Evolutionary conservation across 1,139 yeast species (phyloP), one percentile per base, ranked within the genome.

Genomic region (Saccharomyces hybrid): DNA sequence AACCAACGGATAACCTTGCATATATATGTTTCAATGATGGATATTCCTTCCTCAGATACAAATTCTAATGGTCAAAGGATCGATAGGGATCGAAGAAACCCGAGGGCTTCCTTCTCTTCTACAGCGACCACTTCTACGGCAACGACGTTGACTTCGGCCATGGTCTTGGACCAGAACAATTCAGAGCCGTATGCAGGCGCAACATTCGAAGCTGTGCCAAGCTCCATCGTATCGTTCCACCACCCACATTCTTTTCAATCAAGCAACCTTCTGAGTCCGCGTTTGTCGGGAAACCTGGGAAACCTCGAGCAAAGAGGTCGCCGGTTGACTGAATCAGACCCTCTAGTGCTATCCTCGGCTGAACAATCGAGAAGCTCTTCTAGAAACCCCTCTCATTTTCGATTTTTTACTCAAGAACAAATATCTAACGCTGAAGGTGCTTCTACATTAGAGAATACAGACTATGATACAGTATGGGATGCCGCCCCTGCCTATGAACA

Each of bases 111-210:
- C 1, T 63, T 67, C 54, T 67, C 72, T 9, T 68, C 72, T 8
- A 54, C 61, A 20, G 60, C 63, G 52, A 66, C 68, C 2, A 59
- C 63, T 14, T 65, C 70, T 14, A 67, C 70, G 3, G 59, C 68
- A 2, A 59, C 67, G 9, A 68, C 72, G 11, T 53, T 66, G 34
- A 65, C 70, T 2, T 66, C 70, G 4, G 60, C 63, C 2, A 52
- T 63, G 11, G 54, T 63, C 4, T 47, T 67, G 2, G 73, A 72
- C 38, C 75, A 72, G 53, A 73, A 73, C 56, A 67, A 59, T 52
- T 65, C 72, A 49, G 97, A 91, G 69, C 84, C 89, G 74, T 91
- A 80, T 71, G 85, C 95, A 4, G 98, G 98, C 46, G 97, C 96
- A 0, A 88, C 89, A 0, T 83, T 91, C 5, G 96, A 88, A 63